phyloP scores from a whole-genome alignment of 495 filamentous ascomycete species.

The Pyrenula aspistea region DNA sequence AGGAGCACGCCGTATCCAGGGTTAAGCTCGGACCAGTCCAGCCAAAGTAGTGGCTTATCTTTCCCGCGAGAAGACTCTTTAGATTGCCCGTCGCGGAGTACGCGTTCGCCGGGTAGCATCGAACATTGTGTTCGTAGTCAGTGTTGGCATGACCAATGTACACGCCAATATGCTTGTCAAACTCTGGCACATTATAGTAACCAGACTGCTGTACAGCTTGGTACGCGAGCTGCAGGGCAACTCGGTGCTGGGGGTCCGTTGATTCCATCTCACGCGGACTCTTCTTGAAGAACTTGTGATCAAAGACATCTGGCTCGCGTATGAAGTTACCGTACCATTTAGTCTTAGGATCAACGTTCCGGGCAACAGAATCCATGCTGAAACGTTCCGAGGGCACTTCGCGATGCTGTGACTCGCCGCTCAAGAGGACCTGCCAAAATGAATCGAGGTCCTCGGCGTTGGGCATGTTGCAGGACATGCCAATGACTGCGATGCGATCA shows the following conservation, averaged over 20 bases:
- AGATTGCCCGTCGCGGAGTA: slow-evolving; percentile 20
- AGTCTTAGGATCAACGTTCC: slow-evolving; percentile 5
- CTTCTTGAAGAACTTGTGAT: slow-evolving; percentile 31
- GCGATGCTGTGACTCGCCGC: slow-evolving; percentile 7
- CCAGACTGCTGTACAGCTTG: slow-evolving; percentile 27
- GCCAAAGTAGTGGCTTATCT: slow-evolving; percentile 24
- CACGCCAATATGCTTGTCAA: slow-evolving; percentile 12
- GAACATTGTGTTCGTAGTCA: slow-evolving; percentile 24
- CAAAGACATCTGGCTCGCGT: slow-evolving; percentile 20
- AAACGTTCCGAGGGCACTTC: slow-evolving; percentile 12
- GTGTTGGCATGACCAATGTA: slow-evolving; percentile 18
- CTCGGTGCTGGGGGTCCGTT: slow-evolving; percentile 37
- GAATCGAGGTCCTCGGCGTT: slow-evolving; percentile 25
- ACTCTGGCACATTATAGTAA: slow-evolving; percentile 7
- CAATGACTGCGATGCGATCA: slow-evolving; percentile 25
- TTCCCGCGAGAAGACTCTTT: slow-evolving; percentile 15
- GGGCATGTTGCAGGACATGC: slow-evolving; percentile 29
- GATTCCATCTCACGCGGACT: slow-evolving; percentile 25
- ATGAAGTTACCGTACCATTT: slow-evolving; percentile 19
- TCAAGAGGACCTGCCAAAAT: slow-evolving; percentile 25
- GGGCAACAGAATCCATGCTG: slow-evolving; percentile 1
- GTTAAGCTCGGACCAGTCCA: slow-evolving; percentile 24
- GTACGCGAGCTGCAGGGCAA: slow-evolving; percentile 29
- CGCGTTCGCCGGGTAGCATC: slow-evolving; percentile 17
- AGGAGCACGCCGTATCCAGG: slow-evolving; percentile 27